Evolutionary conservation across 208 protist genomes (phyloP).

Genomic region (Trypanosoma avium): DNA sequence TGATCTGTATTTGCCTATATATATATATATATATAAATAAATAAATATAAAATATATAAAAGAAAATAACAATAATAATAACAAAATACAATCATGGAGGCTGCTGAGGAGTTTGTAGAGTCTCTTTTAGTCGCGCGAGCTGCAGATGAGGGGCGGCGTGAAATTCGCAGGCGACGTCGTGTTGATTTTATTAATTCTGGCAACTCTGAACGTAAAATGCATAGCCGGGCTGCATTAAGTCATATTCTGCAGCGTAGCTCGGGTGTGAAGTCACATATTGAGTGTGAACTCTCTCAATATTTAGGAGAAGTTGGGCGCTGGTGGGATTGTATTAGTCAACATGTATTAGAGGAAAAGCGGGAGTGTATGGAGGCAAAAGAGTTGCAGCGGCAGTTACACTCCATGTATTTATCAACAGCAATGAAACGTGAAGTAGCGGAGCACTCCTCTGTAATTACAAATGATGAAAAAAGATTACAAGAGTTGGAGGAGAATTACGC

Average conservation of each 20-base stretch:
- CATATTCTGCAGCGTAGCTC: slow-evolving; percentile 29
- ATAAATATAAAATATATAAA: no score
- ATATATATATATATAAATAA: no score
- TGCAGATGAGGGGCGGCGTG: slow-evolving; percentile 40
- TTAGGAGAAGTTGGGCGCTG: slow-evolving; percentile 55
- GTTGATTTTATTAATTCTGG: slow-evolving; percentile 45
- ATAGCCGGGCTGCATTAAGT: slow-evolving; percentile 25
- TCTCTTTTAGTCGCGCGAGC: slow-evolving; percentile 29
- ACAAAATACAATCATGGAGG: no score
- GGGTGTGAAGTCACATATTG: slow-evolving; percentile 31
- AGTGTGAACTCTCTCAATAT: slow-evolving; percentile 53
- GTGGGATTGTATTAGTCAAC: slow-evolving; percentile 75
- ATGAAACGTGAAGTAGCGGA: slow-evolving; percentile 47
- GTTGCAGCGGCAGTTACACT: slow-evolving; percentile 36
- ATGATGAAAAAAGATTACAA: slow-evolving; percentile 57
- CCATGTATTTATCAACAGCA: slow-evolving; percentile 44
- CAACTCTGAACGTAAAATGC: slow-evolving; percentile 15
- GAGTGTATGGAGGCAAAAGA: slow-evolving; percentile 44
- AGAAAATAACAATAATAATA: no score
- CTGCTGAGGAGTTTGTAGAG: slow-evolving; percentile 34
- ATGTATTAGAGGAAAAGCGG: slow-evolving; percentile 57
- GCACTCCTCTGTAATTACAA: slow-evolving; percentile 43
- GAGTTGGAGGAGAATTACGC: slow-evolving; percentile 31
- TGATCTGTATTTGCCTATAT: no score
- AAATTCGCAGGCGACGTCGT: slow-evolving; percentile 35